Evolutionary conservation across 305 asterid genomes (phyloP), one percentile per base, ranked within the genome.

Genomic region (Fraxinus sp.): DNA sequence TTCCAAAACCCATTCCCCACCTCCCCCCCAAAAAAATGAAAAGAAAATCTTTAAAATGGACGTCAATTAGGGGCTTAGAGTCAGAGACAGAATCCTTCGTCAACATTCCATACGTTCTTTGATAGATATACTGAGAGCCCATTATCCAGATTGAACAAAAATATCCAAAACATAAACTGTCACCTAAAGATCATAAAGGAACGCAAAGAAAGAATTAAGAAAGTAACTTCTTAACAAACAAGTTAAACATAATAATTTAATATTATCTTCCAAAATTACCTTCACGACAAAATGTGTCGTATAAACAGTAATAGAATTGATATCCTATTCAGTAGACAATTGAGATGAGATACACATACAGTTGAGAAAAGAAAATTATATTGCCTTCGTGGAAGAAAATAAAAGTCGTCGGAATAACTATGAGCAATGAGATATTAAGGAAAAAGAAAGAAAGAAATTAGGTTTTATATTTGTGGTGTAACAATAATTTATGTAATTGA

Each of bases 221-320:
- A 18, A 4, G 3, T 9, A 62, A 7, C 71, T 20, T 24, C 71
- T 20, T 22, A 59, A 20, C 70, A 64, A 64, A 11, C 73, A 24
- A 64, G 35, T 28, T 72, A 36, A 33, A 79, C 81, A 32, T 36
- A 78, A 83, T 80, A 77, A 76, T 86, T 55, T 30, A 28, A 68
- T 78, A 64, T 80, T 79, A 87, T 86, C 87, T 76, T 80, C 83
- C 76, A 66, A 85, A 79, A 32, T 74, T 39, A 83, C 79, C 41
- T 70, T 79, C 73, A 41, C 20, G 35, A 79, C 84, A 79, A 78
- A 70, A 81, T 82, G 82, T 81, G 83, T 85, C 73, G 72, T 84
- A 86, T 85, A 52, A 85, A 88, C 85, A 86, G 80, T 37, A 68
- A 78, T 75, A 84, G 78, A 79, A 66, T 83, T 75, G 64, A 57